phyloP scores from a whole-genome alignment of 441 rosid genomes.

The Cnidoscolus chayamansa region DNA sequence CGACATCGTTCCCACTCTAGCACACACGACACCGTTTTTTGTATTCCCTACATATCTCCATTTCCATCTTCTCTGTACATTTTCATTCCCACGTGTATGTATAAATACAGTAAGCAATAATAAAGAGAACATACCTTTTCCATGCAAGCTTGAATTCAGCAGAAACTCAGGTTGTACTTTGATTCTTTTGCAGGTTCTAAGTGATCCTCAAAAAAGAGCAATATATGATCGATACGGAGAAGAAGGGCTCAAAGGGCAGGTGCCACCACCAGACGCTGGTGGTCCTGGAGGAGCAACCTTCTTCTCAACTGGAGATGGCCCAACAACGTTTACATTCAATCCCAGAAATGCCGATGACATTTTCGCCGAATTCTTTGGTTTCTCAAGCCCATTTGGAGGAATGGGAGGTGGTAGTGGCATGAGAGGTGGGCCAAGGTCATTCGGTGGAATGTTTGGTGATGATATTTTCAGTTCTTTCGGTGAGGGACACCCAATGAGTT shows the following conservation, averaged over 20 bases:
- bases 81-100: too few relatives aligned
- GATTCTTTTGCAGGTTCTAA: conserved; percentile 49
- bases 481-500: conserved; percentile 42
- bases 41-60: too few relatives aligned
- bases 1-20: too few relatives aligned
- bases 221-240: conserved; percentile 84
- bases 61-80: too few relatives aligned
- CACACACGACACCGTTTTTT: too few relatives aligned
- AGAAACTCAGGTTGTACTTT: not conserved
- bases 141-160: too few relatives aligned
- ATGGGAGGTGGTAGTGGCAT: conserved; percentile 51
- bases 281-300: conserved; percentile 61
- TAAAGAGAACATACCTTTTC: too few relatives aligned
- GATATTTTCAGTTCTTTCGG: conserved; percentile 52
- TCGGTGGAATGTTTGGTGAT: conserved; percentile 57
- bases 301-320: conserved; percentile 58
- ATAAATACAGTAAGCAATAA: too few relatives aligned
- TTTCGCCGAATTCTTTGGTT: conserved; percentile 70
- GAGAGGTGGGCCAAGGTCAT: conserved; percentile 53
- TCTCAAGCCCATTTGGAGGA: conserved; percentile 57
- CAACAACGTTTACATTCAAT: conserved; percentile 61
- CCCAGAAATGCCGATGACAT: conserved; percentile 75
- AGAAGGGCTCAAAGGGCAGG: conserved; percentile 74
- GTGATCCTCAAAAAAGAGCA: conserved; percentile 82
- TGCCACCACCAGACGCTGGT: conserved; percentile 67